These are phyloP conservation scores for Citrus medica DNA, from an alignment of 345 rosid genomes.

Conservation along the genomic window DNA sequence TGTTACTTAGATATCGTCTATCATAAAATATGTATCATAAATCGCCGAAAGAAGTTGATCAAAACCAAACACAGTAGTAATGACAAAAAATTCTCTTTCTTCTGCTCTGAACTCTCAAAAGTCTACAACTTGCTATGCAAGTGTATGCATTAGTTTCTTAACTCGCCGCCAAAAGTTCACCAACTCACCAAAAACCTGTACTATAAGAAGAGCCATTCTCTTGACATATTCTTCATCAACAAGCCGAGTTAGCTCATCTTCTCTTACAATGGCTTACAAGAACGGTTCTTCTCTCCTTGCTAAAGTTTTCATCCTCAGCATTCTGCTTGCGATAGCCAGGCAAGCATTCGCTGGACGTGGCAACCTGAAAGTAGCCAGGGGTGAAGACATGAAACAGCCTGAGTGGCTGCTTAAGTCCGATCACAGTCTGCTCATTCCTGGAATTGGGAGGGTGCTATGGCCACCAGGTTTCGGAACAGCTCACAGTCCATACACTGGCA, in stretches of 20 bases:
- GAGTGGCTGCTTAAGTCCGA: conserved; percentile 38
- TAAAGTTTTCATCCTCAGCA: conserved; percentile 19
- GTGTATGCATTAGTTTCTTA: neutral
- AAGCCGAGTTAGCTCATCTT: neutral
- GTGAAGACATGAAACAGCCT: conserved; percentile 55
- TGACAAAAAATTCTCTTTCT: neutral
- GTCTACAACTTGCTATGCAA: neutral
- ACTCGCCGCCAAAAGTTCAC: conserved; percentile 33
- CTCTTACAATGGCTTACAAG: conserved; percentile 33
- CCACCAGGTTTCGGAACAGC: conserved; percentile 45
- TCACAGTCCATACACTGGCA: conserved; percentile 33
- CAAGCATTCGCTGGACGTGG: conserved; percentile 47
- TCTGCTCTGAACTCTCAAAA: neutral
- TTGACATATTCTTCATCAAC: conserved; percentile 5
- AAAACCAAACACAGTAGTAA: neutral
- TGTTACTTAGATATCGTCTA: too few species aligned
- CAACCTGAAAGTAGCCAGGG: conserved; percentile 28
- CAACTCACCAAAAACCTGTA: conserved; percentile 8
- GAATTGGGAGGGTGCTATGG: conserved; percentile 52
- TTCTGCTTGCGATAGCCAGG: conserved; percentile 30
- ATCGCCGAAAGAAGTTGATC: conserved; percentile 6
- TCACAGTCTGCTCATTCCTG: conserved; percentile 53
- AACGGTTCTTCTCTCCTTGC: conserved; percentile 17
- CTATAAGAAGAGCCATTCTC: conserved; percentile 21
- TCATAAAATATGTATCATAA: neutral